phyloP scores from a whole-genome alignment of 441 rosid species.

The Eugenia klotzschiana region DNA sequence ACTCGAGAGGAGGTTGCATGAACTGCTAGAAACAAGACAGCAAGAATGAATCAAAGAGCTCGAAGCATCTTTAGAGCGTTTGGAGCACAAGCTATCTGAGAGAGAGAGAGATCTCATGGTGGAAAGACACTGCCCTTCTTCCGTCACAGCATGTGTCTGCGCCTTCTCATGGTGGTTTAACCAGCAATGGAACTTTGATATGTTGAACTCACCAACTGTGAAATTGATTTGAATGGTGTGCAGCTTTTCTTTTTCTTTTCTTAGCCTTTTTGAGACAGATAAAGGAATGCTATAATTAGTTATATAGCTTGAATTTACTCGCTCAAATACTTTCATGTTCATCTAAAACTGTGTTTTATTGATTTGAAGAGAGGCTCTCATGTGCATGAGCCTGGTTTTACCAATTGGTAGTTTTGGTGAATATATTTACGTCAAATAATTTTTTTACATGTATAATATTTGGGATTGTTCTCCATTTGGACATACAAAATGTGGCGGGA shows the following conservation, averaged over 20 bases:
- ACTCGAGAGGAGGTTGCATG: slow-evolving; percentile 52
- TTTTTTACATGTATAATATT: too few relatives aligned
- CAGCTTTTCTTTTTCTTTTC: not conserved
- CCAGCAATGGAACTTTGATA: not conserved
- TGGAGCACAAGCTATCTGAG: slow-evolving; percentile 26
- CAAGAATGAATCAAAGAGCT: slow-evolving; percentile 56
- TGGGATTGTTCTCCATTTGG: too few relatives aligned
- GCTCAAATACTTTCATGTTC: not conserved
- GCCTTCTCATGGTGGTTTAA: slow-evolving; percentile 3
- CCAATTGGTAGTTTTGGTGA: not conserved
- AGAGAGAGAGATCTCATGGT: slow-evolving; percentile 65
- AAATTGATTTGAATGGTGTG: not conserved
- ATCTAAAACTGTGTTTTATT: not conserved
- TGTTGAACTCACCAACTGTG: not conserved
- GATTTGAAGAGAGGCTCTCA: not conserved
- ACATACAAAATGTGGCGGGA: not conserved
- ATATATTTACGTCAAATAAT: not conserved
- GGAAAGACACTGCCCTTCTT: slow-evolving; percentile 59
- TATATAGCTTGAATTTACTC: not conserved
- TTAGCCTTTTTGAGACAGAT: not conserved
- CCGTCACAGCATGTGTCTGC: slow-evolving; percentile 30
- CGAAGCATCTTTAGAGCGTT: slow-evolving; percentile 34
- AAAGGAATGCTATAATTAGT: not conserved
- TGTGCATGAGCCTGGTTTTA: not conserved
- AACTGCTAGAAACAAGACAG: slow-evolving; percentile 51